A percentile compares a stretch with the other conserved stretches of the same genome.
These are phyloP conservation scores for Pseudisothecium myosuroides DNA, from an alignment of 225 moss, liverwort and hornwort species.

Conservation along the genomic window DNA sequence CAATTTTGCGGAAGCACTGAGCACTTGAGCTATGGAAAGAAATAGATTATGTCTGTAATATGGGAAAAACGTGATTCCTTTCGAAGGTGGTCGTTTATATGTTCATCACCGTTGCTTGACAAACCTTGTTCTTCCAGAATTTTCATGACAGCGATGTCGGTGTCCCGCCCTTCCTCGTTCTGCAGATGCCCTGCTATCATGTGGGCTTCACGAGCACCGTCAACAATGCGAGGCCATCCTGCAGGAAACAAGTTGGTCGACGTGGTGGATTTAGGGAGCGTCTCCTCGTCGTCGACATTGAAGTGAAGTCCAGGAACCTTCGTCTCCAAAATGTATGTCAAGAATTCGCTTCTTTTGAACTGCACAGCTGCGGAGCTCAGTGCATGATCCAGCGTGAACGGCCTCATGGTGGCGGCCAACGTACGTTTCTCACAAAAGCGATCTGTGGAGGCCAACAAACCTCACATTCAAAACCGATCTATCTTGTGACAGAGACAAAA, in stretches of 20 bases:
- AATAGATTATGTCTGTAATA: not conserved
- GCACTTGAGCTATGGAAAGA: too few species aligned
- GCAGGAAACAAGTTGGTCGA: not conserved
- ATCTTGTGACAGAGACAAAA: not conserved
- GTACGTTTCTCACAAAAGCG: not conserved
- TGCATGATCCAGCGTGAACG: not conserved
- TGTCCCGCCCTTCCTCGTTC: not conserved
- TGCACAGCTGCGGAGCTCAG: not conserved
- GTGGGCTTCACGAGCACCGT: not conserved
- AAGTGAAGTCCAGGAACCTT: not conserved
- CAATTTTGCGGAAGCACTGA: not conserved
- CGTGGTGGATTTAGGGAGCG: not conserved
- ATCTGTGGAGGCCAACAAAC: not conserved
- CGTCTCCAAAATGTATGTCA: not conserved
- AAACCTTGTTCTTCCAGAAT: not conserved
- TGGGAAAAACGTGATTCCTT: too few species aligned
- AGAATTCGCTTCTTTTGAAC: not conserved
- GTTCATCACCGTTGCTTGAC: not conserved
- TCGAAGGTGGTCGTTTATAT: not conserved
- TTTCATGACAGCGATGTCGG: not conserved
- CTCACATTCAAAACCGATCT: not conserved
- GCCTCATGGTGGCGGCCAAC: not conserved
- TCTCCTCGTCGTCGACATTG: not conserved
- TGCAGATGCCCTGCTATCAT: not conserved
- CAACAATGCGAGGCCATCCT: not conserved